phyloP scores from a whole-genome alignment of 345 rosid species.

The Citrus australasica region DNA sequence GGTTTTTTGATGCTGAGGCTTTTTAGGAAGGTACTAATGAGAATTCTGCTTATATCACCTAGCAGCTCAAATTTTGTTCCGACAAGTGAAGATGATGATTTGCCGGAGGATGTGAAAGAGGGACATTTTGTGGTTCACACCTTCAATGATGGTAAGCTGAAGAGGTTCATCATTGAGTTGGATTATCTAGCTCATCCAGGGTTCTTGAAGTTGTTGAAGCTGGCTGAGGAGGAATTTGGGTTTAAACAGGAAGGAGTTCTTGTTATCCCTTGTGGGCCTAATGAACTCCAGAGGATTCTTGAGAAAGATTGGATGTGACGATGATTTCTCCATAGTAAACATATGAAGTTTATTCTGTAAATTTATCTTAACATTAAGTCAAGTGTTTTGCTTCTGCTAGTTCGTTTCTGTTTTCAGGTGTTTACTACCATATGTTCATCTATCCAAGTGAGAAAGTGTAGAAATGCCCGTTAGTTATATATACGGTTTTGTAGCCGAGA shows the following conservation, averaged over 20 bases:
- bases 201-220: conserved; percentile 19
- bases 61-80: background rate
- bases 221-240: conserved; percentile 23
- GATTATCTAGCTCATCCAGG: conserved; percentile 17
- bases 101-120: conserved; percentile 12
- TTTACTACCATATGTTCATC: background rate
- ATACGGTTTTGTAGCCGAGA: background rate
- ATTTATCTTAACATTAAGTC: background rate
- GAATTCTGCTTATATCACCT: background rate
- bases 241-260: conserved; percentile 20
- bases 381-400: background rate
- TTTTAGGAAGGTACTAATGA: background rate
- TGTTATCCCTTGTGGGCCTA: conserved; percentile 16
- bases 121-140: conserved; percentile 23
- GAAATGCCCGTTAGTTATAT: background rate
- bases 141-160: conserved; percentile 4
- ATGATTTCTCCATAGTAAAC: background rate
- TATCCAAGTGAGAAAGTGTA: background rate
- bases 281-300: conserved; percentile 14
- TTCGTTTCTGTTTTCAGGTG: background rate
- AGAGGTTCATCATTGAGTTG: conserved; percentile 18
- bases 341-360: background rate
- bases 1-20: conserved; percentile 2
- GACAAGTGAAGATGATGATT: background rate
- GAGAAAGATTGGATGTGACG: background rate